A percentile compares a stretch with the other conserved stretches of the same genome.
phyloP scores from a whole-genome alignment of 2,329 filamentous ascomycete genomes.

The Fusarium haematococcum region DNA sequence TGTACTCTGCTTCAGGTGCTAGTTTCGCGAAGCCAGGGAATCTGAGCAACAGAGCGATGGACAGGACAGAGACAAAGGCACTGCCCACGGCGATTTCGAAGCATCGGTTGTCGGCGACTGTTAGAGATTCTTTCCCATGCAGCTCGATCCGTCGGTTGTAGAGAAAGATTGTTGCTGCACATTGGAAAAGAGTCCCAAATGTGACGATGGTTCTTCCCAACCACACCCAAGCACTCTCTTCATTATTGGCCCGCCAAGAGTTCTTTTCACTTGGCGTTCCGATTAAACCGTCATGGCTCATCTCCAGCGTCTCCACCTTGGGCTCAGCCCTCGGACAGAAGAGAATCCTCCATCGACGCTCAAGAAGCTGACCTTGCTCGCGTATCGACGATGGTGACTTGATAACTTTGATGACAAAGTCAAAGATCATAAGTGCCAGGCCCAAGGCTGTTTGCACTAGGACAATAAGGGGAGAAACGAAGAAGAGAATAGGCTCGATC shows the following conservation, averaged over 20 bases:
- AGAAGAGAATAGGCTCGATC: constrained; percentile 19
- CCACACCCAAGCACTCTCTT: not conserved
- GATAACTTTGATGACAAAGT: not conserved
- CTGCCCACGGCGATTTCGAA: constrained; percentile 23
- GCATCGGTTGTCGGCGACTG: constrained; percentile 14
- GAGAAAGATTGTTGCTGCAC: constrained; percentile 10
- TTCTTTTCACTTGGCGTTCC: not conserved
- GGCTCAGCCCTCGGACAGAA: not conserved
- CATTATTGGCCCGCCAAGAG: not conserved
- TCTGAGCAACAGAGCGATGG: constrained; percentile 12
- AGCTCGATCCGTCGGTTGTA: not conserved
- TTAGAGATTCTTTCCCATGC: constrained; percentile 2
- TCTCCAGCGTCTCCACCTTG: not conserved
- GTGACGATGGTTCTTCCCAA: not conserved
- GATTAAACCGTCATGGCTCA: not conserved
- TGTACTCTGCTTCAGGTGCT: not conserved
- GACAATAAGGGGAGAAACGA: constrained; percentile 11
- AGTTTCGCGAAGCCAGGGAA: constrained; percentile 8
- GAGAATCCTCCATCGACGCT: not conserved
- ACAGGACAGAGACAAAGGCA: not conserved
- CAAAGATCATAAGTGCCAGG: not conserved
- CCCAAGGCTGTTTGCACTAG: not conserved
- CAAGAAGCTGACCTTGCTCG: not conserved
- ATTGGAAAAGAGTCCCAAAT: constrained; percentile 16
- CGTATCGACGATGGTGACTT: not conserved